phyloP scores from a whole-genome alignment of 2,329 filamentous ascomycete species.

The Zymoseptoria passerinii region DNA sequence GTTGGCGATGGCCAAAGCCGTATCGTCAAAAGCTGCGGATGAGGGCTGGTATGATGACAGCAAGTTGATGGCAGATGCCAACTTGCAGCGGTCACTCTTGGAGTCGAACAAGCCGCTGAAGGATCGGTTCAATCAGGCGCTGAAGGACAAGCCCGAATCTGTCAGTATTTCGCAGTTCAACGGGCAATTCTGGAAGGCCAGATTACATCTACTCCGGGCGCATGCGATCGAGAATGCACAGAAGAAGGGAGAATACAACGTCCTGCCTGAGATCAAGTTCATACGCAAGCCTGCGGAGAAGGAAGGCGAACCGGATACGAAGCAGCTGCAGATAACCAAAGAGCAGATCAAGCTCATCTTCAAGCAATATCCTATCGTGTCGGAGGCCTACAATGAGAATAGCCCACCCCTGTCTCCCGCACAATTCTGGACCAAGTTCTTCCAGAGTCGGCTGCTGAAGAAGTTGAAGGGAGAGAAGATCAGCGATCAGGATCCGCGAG shows the following conservation, averaged over 20 bases:
- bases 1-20: slow-evolving; percentile 70
- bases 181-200: slow-evolving; percentile 87
- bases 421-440: slow-evolving; percentile 91
- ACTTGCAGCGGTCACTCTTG: slow-evolving; percentile 80
- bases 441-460: slow-evolving; percentile 82
- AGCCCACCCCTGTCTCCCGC: slow-evolving; percentile 57
- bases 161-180: slow-evolving; percentile 77
- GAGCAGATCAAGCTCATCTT: slow-evolving; percentile 93
- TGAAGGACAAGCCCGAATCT: slow-evolving; percentile 73
- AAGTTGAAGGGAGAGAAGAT: slow-evolving; percentile 85
- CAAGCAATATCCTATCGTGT: slow-evolving; percentile 82
- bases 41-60: slow-evolving; percentile 73
- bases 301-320: slow-evolving; percentile 57
- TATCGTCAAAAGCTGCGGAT: slow-evolving; percentile 41
- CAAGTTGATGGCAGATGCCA: slow-evolving; percentile 66
- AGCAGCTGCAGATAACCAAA: slow-evolving; percentile 75
- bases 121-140: slow-evolving; percentile 78
- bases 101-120: slow-evolving; percentile 65
- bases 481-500: slow-evolving; percentile 64
- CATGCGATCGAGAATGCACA: slow-evolving; percentile 86
- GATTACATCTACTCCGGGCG: slow-evolving; percentile 75
- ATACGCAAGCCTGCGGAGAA: slow-evolving; percentile 24
- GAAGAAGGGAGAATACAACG: slow-evolving; percentile 84
- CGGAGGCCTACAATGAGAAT: slow-evolving; percentile 81
- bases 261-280: slow-evolving; percentile 74